Conservation (phyloP, 2,329 filamentous ascomycete species). For the Monosporascus sp. region DNA sequence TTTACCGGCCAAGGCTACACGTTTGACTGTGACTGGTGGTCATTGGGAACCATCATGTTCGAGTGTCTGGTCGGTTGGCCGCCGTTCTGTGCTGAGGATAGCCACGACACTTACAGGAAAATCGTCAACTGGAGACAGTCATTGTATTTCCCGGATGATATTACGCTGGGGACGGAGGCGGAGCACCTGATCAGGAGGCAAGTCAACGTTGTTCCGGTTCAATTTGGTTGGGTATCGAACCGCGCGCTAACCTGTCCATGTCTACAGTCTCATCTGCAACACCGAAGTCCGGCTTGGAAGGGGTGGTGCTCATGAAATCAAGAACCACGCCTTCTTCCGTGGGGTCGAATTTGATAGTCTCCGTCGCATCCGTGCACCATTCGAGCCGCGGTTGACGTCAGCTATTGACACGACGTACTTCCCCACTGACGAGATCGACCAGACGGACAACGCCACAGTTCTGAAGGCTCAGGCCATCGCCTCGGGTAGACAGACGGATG, state of each 20-base stretch:
- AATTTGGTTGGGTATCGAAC: neutral
- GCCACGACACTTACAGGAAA: constrained; percentile 96
- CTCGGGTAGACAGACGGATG: constrained; percentile 60
- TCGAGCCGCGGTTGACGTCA: constrained; percentile 87
- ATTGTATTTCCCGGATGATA: constrained; percentile 93
- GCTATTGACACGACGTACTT: constrained; percentile 98
- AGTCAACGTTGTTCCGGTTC: constrained; percentile 22
- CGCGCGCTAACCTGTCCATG: constrained; percentile 7
- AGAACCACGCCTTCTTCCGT: constrained; percentile 90
- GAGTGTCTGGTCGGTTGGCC: constrained; percentile 98
- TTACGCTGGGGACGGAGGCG: constrained; percentile 80
- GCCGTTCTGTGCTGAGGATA: constrained; percentile 96
- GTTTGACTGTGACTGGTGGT: constrained; percentile 99
- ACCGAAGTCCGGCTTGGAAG: constrained; percentile 86
- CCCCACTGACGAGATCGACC: constrained; percentile 96
- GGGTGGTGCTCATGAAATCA: constrained; percentile 85
- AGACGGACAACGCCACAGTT: constrained; percentile 86
- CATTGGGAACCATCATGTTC: constrained; percentile 98
- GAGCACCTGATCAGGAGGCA: constrained; percentile 91
- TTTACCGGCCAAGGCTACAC: constrained; percentile 96
- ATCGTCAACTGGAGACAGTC: constrained; percentile 98
- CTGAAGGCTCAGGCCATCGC: constrained; percentile 78
- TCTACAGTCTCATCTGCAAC: constrained; percentile 79
- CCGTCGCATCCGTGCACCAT: constrained; percentile 87
- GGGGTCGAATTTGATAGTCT: constrained; percentile 93